These are phyloP conservation scores for Wickerhamomyces sydowiorum DNA, from an alignment of 805 yeast species.

Conservation along the genomic window DNA sequence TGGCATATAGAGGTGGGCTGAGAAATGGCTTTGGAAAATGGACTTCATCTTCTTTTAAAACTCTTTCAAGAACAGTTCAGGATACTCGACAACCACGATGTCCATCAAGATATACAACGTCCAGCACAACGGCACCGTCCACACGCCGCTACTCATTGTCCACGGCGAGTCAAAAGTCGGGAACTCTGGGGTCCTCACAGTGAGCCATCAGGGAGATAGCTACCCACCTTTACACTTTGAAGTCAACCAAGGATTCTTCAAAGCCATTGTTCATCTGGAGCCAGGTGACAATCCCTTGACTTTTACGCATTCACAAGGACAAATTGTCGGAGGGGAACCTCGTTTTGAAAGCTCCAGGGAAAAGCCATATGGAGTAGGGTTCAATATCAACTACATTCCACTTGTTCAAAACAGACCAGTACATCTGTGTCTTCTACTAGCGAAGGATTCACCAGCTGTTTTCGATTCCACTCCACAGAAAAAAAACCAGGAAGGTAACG, in stretches of 20 bases:
- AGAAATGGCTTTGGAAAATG: too few species aligned
- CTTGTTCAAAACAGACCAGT: conserved; percentile 63
- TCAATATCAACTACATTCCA: conserved; percentile 47
- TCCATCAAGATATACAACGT: conserved; percentile 26
- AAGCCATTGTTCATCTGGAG: conserved; percentile 64
- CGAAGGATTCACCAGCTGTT: conserved; percentile 61
- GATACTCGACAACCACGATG: too few species aligned
- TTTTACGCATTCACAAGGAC: conserved; percentile 41
- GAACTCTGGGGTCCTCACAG: conserved; percentile 33
- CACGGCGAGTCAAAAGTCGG: conserved; percentile 38
- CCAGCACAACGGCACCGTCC: conserved; percentile 29
- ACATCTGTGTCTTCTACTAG: conserved; percentile 75
- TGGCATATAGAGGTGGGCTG: not conserved
- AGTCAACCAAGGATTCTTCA: conserved; percentile 64
- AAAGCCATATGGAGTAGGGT: conserved; percentile 8
- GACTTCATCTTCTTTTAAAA: too few species aligned
- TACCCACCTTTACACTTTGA: conserved; percentile 68
- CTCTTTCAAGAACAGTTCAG: too few species aligned
- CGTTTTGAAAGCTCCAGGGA: conserved; percentile 2
- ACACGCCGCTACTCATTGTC: conserved; percentile 42
- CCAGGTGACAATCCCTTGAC: conserved; percentile 60
- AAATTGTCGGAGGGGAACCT: conserved; percentile 28
- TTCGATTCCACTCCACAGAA: conserved; percentile 66
- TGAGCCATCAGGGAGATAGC: conserved; percentile 33
- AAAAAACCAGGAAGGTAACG: conserved; percentile 50